Conservation (phyloP, 208 protist genomes). For the Leishmania tarentolae region DNA sequence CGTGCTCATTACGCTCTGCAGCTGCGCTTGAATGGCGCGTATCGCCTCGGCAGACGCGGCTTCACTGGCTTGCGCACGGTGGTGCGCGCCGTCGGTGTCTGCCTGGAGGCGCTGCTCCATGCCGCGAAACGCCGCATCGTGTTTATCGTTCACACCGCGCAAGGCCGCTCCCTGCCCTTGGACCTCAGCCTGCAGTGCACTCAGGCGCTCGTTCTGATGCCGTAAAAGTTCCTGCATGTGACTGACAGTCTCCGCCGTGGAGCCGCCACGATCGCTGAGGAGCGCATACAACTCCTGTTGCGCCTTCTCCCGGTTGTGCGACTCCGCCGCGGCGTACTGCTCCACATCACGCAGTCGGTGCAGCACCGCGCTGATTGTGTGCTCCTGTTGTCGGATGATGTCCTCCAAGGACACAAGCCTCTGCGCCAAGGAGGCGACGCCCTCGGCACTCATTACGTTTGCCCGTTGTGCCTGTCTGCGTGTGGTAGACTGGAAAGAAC, state of each 20-base stretch:
- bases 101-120: slow-evolving; percentile 72
- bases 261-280: slow-evolving; percentile 33
- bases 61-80: slow-evolving; percentile 61
- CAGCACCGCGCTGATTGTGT: slow-evolving; percentile 56
- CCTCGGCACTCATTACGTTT: slow-evolving; percentile 29
- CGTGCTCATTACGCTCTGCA: slow-evolving; percentile 43
- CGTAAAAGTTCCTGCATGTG: slow-evolving; percentile 32
- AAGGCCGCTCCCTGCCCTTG: slow-evolving; percentile 48
- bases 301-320: slow-evolving; percentile 42
- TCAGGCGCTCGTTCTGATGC: slow-evolving; percentile 53
- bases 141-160: slow-evolving; percentile 55
- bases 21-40: slow-evolving; percentile 44
- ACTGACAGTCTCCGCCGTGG: slow-evolving; percentile 21
- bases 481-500: neutral
- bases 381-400: slow-evolving; percentile 77
- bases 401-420: slow-evolving; percentile 83
- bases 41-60: slow-evolving; percentile 48
- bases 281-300: slow-evolving; percentile 52
- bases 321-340: slow-evolving; percentile 62
- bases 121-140: slow-evolving; percentile 42
- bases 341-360: slow-evolving; percentile 80
- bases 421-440: slow-evolving; percentile 46
- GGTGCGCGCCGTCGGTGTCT: slow-evolving; percentile 47
- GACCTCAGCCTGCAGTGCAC: slow-evolving; percentile 54
- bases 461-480: neutral